These are phyloP conservation scores for Erythrophleum ivorense DNA, from an alignment of 331 rosid species.

Conservation along the genomic window DNA sequence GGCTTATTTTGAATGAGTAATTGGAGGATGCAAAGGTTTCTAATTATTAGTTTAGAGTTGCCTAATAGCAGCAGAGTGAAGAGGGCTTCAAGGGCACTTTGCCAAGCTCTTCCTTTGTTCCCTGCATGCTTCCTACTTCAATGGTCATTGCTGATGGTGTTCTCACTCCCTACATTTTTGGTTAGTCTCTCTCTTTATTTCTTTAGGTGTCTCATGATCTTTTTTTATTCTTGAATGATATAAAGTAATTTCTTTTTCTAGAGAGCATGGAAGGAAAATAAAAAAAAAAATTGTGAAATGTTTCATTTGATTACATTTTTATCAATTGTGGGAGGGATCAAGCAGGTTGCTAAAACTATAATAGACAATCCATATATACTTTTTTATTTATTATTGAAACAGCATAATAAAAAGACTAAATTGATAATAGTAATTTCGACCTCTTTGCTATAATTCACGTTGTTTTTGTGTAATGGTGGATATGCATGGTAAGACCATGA, in stretches of 20 bases:
- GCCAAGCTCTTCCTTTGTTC: constrained; percentile 55
- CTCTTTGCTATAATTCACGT: too few relatives aligned
- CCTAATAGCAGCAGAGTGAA: constrained; percentile 31
- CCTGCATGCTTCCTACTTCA: constrained; percentile 81
- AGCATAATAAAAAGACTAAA: background rate
- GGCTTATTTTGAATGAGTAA: constrained; percentile 62
- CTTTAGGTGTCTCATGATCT: background rate
- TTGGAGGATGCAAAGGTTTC: constrained; percentile 63
- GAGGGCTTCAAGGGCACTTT: constrained; percentile 52
- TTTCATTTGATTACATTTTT: constrained; percentile 56
- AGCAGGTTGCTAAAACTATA: constrained; percentile 50
- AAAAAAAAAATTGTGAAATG: background rate
- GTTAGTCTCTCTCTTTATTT: constrained; percentile 10
- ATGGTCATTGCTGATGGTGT: constrained; percentile 88
- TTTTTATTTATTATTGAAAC: background rate
- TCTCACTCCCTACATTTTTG: constrained; percentile 81
- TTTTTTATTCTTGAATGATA: background rate
- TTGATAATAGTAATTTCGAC: too few relatives aligned
- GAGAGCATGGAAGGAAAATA: background rate
- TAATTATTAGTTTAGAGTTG: constrained; percentile 48
- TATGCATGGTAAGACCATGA: too few relatives aligned
- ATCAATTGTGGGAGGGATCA: constrained; percentile 82
- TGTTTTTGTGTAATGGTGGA: too few relatives aligned
- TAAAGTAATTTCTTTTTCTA: background rate
- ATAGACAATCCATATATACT: constrained; percentile 47